Evolutionary conservation across 2,329 filamentous ascomycete genomes (phyloP).

Genomic region (Juglanconis sp.): DNA sequence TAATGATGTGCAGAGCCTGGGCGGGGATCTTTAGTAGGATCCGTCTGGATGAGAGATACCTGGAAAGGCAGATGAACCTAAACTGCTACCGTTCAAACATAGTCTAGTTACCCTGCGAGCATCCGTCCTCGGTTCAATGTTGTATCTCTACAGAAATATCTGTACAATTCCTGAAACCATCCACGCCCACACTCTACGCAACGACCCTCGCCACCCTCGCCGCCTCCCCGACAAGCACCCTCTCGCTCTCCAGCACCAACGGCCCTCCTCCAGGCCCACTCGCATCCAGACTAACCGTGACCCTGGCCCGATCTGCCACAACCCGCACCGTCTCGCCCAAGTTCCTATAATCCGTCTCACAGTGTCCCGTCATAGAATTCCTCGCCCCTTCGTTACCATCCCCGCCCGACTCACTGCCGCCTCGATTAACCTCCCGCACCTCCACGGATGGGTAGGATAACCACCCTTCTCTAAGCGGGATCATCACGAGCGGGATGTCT

Average conservation of each 20-base stretch:
- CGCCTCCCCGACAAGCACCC: constrained; percentile 23
- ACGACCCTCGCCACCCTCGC: constrained; percentile 32
- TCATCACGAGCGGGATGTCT: constrained; percentile 67
- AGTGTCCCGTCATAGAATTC: constrained; percentile 41
- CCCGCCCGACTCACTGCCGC: constrained; percentile 9
- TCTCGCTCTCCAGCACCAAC: constrained; percentile 63
- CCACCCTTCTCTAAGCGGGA: constrained; percentile 76
- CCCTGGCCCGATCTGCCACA: constrained; percentile 65
- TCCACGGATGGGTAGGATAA: constrained; percentile 77
- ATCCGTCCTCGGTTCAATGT: no score
- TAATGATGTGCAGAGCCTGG: no score
- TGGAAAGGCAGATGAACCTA: no score
- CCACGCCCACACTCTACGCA: constrained; percentile 22
- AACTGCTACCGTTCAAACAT: no score
- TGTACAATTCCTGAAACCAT: no score
- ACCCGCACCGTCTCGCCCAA: constrained; percentile 75
- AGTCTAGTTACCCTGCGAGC: no score
- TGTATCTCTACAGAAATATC: no score
- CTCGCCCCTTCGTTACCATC: constrained; percentile 19
- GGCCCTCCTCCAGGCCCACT: constrained; percentile 64
- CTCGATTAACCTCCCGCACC: constrained; percentile 58
- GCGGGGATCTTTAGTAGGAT: no score
- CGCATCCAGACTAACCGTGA: constrained; percentile 70
- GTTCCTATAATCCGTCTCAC: constrained; percentile 79
- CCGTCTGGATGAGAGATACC: no score